Base-by-base conservation (phyloP, 129 eudicot genomes). In the Heracleum sosnowskyi region DNA sequence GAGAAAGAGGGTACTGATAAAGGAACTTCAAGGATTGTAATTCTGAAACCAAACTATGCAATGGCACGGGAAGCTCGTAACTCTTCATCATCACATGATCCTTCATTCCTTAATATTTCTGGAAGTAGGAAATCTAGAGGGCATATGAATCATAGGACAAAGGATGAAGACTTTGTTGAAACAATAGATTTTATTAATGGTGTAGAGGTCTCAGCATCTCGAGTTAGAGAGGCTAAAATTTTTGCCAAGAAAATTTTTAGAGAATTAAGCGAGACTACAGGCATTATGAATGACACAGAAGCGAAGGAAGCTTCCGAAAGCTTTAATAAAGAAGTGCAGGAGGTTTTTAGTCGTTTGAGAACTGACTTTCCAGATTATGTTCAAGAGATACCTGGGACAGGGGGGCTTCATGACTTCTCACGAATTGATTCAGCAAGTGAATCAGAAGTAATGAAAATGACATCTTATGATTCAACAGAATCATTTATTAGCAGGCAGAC, bases 401-500 rank as follows among this genome's bases (percentile, higher is more conserved):
- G 85, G 79, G 88, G 85, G 74, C 90, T 90, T 68, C 77, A 71
- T 79, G 86, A 85, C 63, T 44, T 78, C 15, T 84, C 86, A 68
- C 86, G 57, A 76, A 86, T 85, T 76, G 90, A 88, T 76, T 83
- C 92, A 24, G 82, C 79, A 20, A 79, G 79, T 83, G 94, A 87
- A 49, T 81, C 88, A 37, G 92, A 87, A 26, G 79, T 77, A 46
- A 78, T 80, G 31, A 70, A 79, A 29, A 20, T 79, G 51, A 36
- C 87, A 72, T 79, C 84, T 8, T 82, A 86, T 26, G 41, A 69
- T 53, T 44, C 76, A 31, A 37, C 81, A 39, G 96, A 90, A 81
- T 83, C 90, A 11, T 86, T 89, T 77, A 80, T 92, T 39, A 87
- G 80, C 77, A 88, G 76, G 77, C 94, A 91, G 81, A 94, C 96